Percentiles rank a stretch among this genome's conserved stretches.
phyloP scores from a whole-genome alignment of 768 basidiomycete species.

The Leccinum fibrillosum region DNA sequence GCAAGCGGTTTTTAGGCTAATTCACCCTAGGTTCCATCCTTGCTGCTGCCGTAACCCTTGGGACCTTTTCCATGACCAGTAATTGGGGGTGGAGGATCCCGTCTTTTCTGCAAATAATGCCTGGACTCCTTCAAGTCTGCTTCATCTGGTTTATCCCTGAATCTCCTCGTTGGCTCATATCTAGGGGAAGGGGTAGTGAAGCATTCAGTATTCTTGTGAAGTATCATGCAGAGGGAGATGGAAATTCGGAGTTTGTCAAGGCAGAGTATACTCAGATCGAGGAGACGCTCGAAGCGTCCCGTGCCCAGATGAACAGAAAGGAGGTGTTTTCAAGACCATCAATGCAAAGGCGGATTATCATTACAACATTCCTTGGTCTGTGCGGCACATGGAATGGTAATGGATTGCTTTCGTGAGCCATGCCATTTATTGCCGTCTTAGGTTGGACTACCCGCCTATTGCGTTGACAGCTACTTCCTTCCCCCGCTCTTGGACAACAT shows the following conservation, averaged over 20 bases:
- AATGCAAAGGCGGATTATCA: not conserved
- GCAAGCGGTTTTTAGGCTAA: not conserved
- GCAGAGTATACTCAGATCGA: not conserved
- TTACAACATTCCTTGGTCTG: not conserved
- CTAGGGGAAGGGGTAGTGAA: not conserved
- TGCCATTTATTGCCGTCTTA: not conserved
- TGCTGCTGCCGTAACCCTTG: not conserved
- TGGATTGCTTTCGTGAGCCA: not conserved
- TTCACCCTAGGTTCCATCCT: not conserved
- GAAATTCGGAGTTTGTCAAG: not conserved
- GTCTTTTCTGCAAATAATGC: not conserved
- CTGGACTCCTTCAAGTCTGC: not conserved
- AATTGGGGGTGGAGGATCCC: not conserved
- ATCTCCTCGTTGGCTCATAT: not conserved
- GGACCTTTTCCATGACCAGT: not conserved
- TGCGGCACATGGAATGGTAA: not conserved
- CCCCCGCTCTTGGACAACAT: not conserved
- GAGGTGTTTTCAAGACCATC: not conserved
- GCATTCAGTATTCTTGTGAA: not conserved
- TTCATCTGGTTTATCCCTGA: not conserved
- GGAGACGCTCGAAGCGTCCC: not conserved
- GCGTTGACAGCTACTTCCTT: not conserved
- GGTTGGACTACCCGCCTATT: not conserved
- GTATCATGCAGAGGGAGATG: too few relatives aligned
- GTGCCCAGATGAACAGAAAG: not conserved